Percentiles rank a stretch among this genome's conserved stretches.
phyloP scores from a whole-genome alignment of 805 yeast species.

The Wickerhamomyces rabaulensis region DNA sequence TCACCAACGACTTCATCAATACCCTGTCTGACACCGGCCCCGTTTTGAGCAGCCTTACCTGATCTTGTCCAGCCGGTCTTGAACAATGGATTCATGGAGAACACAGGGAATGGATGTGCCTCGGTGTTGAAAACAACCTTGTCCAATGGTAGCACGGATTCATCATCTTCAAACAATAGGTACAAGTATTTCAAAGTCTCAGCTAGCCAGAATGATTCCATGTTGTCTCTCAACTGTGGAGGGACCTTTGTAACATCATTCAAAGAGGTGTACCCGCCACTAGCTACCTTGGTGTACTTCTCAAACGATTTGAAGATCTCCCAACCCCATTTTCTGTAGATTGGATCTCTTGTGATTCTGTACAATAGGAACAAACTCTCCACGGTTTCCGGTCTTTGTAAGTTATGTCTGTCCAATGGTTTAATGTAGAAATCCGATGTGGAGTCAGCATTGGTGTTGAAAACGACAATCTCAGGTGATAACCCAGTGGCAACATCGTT shows the following conservation, averaged over 20 bases:
- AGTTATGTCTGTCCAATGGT: slow-evolving; percentile 70
- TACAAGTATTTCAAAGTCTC: slow-evolving; percentile 88
- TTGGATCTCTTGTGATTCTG: slow-evolving; percentile 72
- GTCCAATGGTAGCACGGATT: slow-evolving; percentile 56
- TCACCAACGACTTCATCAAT: slow-evolving; percentile 7
- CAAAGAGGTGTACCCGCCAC: slow-evolving; percentile 57
- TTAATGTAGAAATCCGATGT: slow-evolving; percentile 61
- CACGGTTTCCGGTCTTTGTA: slow-evolving; percentile 92
- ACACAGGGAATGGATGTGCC: slow-evolving; percentile 87
- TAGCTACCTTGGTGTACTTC: slow-evolving; percentile 47
- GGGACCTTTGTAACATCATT: slow-evolving; percentile 56
- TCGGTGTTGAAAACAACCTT: slow-evolving; percentile 83
- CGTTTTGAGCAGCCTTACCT: slow-evolving; percentile 16
- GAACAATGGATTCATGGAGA: slow-evolving; percentile 45
- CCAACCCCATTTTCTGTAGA: slow-evolving; percentile 87
- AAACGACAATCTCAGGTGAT: slow-evolving; percentile 84
- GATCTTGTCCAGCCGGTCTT: slow-evolving; percentile 57
- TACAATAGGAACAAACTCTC: slow-evolving; percentile 80
- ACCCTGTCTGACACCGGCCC: slow-evolving; percentile 24
- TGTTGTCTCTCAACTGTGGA: slow-evolving; percentile 57
- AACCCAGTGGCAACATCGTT: slow-evolving; percentile 68
- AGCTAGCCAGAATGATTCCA: slow-evolving; percentile 92
- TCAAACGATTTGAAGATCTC: slow-evolving; percentile 72
- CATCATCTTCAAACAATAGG: slow-evolving; percentile 68
- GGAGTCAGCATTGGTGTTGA: slow-evolving; percentile 49